phyloP scores from a whole-genome alignment of 495 filamentous ascomycete genomes.

The Echria macrotheca region DNA sequence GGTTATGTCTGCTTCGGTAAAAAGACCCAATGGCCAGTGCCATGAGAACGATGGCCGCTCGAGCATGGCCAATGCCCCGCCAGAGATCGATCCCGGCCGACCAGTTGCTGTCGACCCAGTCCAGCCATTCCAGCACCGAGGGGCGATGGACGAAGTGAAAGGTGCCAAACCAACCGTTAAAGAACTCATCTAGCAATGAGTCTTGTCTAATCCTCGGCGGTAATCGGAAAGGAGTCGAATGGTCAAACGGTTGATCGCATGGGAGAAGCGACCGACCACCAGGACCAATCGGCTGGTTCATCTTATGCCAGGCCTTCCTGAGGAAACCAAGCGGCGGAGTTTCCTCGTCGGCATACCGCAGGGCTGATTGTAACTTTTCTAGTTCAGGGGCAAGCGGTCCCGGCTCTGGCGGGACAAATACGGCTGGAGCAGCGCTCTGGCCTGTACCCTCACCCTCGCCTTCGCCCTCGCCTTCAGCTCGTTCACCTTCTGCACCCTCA shows the following conservation, averaged over 20 bases:
- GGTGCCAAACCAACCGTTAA: constrained; percentile 18
- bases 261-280: background rate
- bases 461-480: too few relatives aligned
- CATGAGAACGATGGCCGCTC: constrained; percentile 21
- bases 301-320: constrained; percentile 19
- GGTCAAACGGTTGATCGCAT: constrained; percentile 17
- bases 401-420: background rate
- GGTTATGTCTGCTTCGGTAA: constrained; percentile 4
- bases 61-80: constrained; percentile 14
- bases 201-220: constrained; percentile 10
- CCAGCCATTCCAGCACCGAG: constrained; percentile 15
- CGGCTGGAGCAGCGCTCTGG: too few relatives aligned
- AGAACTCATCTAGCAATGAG: constrained; percentile 16
- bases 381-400: constrained; percentile 1
- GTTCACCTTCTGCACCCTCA: too few relatives aligned
- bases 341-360: constrained; percentile 17
- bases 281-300: constrained; percentile 3
- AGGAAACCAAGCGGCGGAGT: constrained; percentile 23
- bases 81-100: constrained; percentile 5
- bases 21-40: constrained; percentile 22
- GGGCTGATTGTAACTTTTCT: constrained; percentile 10
- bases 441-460: too few relatives aligned
- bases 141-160: constrained; percentile 23
- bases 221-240: background rate
- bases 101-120: constrained; percentile 15